These are phyloP conservation scores for Agrocybe praecox DNA, from an alignment of 768 basidiomycete species.

Conservation along the genomic window DNA sequence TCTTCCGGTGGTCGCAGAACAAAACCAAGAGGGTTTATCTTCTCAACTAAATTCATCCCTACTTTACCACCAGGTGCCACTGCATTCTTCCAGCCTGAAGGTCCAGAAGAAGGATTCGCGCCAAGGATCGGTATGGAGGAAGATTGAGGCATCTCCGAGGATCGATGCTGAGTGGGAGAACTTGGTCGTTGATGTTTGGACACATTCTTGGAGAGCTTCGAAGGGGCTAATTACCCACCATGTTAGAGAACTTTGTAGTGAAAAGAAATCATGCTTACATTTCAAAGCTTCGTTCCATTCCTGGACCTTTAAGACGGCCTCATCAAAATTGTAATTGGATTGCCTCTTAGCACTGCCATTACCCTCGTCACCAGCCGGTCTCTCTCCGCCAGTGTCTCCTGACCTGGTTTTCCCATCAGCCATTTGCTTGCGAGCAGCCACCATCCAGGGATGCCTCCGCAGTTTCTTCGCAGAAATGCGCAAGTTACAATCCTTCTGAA, in stretches of 20 bases:
- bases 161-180: slow-evolving; percentile 47
- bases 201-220: slow-evolving; percentile 72
- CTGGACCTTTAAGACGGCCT: slow-evolving; percentile 93
- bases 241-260: not conserved
- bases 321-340: slow-evolving; percentile 89
- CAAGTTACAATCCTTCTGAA: slow-evolving; percentile 96
- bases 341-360: slow-evolving; percentile 45
- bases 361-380: slow-evolving; percentile 36
- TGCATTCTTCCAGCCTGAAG: slow-evolving; percentile 36
- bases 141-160: slow-evolving; percentile 32
- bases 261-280: slow-evolving; percentile 49
- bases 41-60: slow-evolving; percentile 48
- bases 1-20: slow-evolving; percentile 77
- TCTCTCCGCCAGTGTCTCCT: slow-evolving; percentile 34
- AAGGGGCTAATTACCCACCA: slow-evolving; percentile 53
- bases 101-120: slow-evolving; percentile 28
- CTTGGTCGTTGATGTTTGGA: slow-evolving; percentile 47
- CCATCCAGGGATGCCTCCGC: slow-evolving; percentile 95
- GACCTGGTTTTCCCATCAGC: slow-evolving; percentile 34
- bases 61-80: slow-evolving; percentile 33
- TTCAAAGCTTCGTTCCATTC: slow-evolving; percentile 99
- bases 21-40: slow-evolving; percentile 66
- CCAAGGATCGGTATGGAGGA: slow-evolving; percentile 27
- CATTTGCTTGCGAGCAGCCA: slow-evolving; percentile 78
- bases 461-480: slow-evolving; percentile 94